phyloP scores from a whole-genome alignment of 2,329 filamentous ascomycete genomes.

The Colletotrichum falcatum region DNA sequence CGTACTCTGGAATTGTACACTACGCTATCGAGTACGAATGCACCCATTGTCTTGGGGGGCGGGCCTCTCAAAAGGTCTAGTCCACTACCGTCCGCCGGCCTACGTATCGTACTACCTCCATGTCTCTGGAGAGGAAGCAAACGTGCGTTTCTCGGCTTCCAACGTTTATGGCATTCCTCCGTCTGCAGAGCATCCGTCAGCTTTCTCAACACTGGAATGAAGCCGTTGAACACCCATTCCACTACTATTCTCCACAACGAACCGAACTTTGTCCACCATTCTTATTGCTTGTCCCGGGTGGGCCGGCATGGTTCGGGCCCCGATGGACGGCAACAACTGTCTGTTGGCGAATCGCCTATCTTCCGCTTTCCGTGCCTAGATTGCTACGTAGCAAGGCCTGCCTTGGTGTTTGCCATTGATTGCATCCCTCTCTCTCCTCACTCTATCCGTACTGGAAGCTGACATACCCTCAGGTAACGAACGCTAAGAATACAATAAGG shows the following conservation, averaged over 20 bases:
- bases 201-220: constrained; percentile 6
- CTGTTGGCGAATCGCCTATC: background rate
- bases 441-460: background rate
- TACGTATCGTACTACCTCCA: background rate
- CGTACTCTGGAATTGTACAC: background rate
- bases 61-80: background rate
- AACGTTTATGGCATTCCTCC: constrained; percentile 31
- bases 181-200: constrained; percentile 1
- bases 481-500: background rate
- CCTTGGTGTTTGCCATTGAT: background rate
- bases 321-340: background rate
- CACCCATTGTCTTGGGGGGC: background rate
- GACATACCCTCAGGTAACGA: background rate
- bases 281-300: constrained; percentile 14
- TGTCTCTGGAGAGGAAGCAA: constrained; percentile 23
- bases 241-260: background rate
- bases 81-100: constrained; percentile 22
- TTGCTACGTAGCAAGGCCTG: too few relatives aligned
- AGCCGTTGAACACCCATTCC: constrained; percentile 31
- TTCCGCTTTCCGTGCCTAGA: background rate
- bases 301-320: constrained; percentile 5
- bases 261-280: constrained; percentile 10
- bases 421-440: background rate
- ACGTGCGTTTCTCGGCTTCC: constrained; percentile 27
- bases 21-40: too few relatives aligned